Percentiles rank a stretch among this genome's conserved stretches.
Conservation (phyloP, 192 early-diverging fungal species). For the Rhizophlyctis rosea region DNA sequence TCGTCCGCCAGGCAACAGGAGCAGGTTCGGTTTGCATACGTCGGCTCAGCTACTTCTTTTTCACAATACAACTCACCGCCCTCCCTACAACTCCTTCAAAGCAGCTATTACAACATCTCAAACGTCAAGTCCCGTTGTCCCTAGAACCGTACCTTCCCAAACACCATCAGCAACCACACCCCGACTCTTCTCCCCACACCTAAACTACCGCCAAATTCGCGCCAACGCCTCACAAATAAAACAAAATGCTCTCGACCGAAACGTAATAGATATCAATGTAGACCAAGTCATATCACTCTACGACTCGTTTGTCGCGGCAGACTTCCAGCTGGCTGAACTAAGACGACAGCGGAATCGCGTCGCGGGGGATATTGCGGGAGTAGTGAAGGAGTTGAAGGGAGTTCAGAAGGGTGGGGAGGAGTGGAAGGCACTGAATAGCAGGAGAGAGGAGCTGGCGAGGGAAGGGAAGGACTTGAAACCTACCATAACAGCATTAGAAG, state of each 20-base stretch:
- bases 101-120: too few species aligned
- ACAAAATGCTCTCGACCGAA: slow-evolving; percentile 50
- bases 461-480: slow-evolving; percentile 61
- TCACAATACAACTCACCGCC: too few species aligned
- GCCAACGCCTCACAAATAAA: slow-evolving; percentile 44
- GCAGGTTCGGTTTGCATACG: too few species aligned
- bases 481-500: slow-evolving; percentile 51
- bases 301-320: slow-evolving; percentile 35
- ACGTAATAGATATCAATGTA: slow-evolving; percentile 49
- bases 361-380: slow-evolving; percentile 29
- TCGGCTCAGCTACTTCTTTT: too few species aligned
- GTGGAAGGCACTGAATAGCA: slow-evolving; percentile 8
- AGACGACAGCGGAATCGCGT: slow-evolving; percentile 47
- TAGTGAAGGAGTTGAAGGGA: slow-evolving; percentile 30
- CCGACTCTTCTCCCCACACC: slow-evolving; percentile 35
- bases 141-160: too few species aligned
- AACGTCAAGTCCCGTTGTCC: too few species aligned
- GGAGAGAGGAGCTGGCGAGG: slow-evolving; percentile 34
- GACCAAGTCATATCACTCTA: slow-evolving; percentile 49
- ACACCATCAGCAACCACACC: too few species aligned
- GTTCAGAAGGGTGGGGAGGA: background rate
- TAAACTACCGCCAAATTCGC: slow-evolving; percentile 65
- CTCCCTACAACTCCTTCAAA: too few species aligned
- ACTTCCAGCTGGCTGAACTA: slow-evolving; percentile 41
- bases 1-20: too few species aligned